Percentiles rank a stretch among this genome's conserved stretches.
These are phyloP conservation scores for Alternaria alternata DNA, from an alignment of 2,329 filamentous ascomycete species.

Conservation along the genomic window DNA sequence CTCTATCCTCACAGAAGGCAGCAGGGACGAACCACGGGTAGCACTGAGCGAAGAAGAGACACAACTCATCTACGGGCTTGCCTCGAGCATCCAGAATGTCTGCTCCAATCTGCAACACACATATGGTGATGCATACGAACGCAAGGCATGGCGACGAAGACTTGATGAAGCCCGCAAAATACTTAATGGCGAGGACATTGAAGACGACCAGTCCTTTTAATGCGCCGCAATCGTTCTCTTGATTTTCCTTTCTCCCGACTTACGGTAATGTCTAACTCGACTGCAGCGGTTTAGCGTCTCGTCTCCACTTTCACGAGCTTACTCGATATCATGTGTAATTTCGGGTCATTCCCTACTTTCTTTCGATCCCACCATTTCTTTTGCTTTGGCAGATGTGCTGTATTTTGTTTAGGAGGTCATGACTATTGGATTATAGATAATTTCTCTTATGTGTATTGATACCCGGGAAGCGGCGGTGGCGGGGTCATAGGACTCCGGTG, in stretches of 20 bases:
- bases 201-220: constrained; percentile 48
- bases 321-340: constrained; percentile 17
- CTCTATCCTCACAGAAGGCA: constrained; percentile 52
- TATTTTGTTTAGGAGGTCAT: constrained; percentile 17
- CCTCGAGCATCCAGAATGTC: constrained; percentile 64
- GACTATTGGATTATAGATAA: constrained; percentile 22
- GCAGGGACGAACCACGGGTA: constrained; percentile 41
- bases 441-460: constrained; percentile 40
- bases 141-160: constrained; percentile 71
- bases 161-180: constrained; percentile 78
- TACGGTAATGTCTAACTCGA: constrained; percentile 43
- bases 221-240: neutral
- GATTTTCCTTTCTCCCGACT: constrained; percentile 11
- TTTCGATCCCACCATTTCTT: neutral
- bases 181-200: constrained; percentile 69
- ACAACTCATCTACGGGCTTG: constrained; percentile 59
- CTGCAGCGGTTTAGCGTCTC: constrained; percentile 36
- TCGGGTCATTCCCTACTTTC: neutral
- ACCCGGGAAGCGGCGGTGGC: constrained; percentile 31
- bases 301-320: constrained; percentile 13
- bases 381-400: constrained; percentile 9
- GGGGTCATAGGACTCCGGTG: constrained; percentile 30
- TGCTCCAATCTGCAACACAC: constrained; percentile 60
- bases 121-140: constrained; percentile 62
- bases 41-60: constrained; percentile 63